Evolutionary conservation across 1,284 basidiomycete species (phyloP).

Genomic region (Vanrija sp.): DNA sequence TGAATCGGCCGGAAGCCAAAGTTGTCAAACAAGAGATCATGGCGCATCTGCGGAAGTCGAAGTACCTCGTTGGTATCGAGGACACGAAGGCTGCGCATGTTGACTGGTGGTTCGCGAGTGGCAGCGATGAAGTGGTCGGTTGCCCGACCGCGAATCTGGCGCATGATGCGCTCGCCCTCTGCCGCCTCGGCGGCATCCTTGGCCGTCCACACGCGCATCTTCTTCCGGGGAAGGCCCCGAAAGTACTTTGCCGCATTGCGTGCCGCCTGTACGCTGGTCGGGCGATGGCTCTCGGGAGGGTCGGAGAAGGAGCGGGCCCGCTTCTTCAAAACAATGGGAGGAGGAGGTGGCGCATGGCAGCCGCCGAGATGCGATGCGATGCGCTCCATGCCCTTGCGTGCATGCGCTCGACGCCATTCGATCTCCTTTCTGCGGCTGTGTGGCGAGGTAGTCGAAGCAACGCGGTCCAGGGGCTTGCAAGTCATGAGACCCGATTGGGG

Average conservation of each 20-base stretch:
- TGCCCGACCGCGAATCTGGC: constrained; percentile 18
- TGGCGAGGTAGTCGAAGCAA: constrained; percentile 3
- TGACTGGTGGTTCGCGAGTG: constrained; percentile 62
- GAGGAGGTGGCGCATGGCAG: background rate
- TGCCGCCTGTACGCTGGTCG: constrained; percentile 4
- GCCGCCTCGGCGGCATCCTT: constrained; percentile 15
- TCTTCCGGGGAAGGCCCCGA: constrained; percentile 12
- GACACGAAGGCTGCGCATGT: constrained; percentile 74
- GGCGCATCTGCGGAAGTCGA: constrained; percentile 82
- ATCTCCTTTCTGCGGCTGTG: background rate
- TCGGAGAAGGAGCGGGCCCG: constrained; percentile 17
- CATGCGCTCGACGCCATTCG: constrained; percentile 6
- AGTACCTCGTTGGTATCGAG: constrained; percentile 81
- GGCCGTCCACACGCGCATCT: constrained; percentile 16
- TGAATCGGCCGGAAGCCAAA: constrained; percentile 41
- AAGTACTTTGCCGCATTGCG: constrained; percentile 15
- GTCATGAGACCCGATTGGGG: constrained; percentile 7
- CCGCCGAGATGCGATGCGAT: constrained; percentile 10
- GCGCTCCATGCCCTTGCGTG: constrained; percentile 14
- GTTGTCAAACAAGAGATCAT: constrained; percentile 81
- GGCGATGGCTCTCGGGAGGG: constrained; percentile 16
- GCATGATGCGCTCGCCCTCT: constrained; percentile 19
- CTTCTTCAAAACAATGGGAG: constrained; percentile 3
- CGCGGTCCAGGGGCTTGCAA: constrained; percentile 17
- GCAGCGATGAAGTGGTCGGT: constrained; percentile 26